Base-by-base conservation (phyloP, 2,329 filamentous ascomycete genomes). In the Paraphoma sp. region DNA sequence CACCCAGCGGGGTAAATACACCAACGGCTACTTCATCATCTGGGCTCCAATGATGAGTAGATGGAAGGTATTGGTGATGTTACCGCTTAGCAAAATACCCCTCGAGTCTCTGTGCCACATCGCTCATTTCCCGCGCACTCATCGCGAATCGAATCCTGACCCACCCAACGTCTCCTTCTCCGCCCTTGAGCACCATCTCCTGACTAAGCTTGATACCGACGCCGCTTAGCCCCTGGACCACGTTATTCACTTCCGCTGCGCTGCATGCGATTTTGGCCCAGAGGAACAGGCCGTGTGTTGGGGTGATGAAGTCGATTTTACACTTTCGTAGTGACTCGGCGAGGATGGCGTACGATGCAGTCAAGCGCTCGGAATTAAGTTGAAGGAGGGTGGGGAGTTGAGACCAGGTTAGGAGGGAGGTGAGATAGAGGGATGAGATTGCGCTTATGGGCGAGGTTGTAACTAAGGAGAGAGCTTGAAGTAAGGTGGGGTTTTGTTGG, bases 131-230 rank as follows among this genome's bases (percentile, higher is more conserved):
- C 12, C 63, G 52, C n/a, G 23, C 18, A 0, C 42, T 40, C 8
- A 71, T 43, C 1, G 62, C 62, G 40, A 74, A 72, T 17, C 64
- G 51, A 31, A 74, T 56, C 44, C 71, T 62, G 12, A 60, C 63
- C 71, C 71, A 74, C 2, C 71, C 71, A 60, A 53, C 67, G 41
- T 72, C 64, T n/a, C 50, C 59, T 29, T 73, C 66, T 1, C 70
- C 65, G 1, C 69, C 71, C 8, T 54, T 67, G 50, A 64, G 71
- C 1, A 53, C 47, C 11, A 49, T 51, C 1, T 69, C 69, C 4
- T 55, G 60, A 2, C 62, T 57, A 6, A 71, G 58, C 9, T 47
- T 51, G 1, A 74, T 54, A 0, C 70, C 70, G n/a, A 62, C 51
- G 1, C 48, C 40, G 1, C 54, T 62, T 45, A 74, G 45, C 3